Evolutionary conservation across 2,329 filamentous ascomycete species (phyloP), one percentile per base, ranked within the genome.

Genomic region (Colletotrichum sansevieriae): DNA sequence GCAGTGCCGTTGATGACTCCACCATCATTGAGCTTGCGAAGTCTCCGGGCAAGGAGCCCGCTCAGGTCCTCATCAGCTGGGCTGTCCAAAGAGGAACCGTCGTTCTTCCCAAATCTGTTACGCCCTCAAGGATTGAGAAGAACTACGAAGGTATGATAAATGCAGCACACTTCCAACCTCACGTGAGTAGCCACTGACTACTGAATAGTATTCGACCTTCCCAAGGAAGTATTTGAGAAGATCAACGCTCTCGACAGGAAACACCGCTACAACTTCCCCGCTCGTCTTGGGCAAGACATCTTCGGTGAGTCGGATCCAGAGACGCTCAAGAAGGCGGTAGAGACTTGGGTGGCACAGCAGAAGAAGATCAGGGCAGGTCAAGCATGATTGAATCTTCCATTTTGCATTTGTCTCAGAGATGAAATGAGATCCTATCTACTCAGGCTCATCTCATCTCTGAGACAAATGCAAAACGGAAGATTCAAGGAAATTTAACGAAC

Each of bases 51-150:
- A 83, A 85, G 73, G 83, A 85, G 56, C 83, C 85, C 2, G 85
- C 85, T 1, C 83, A 86, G 69, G 74, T 88, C 7, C 78, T 88
- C 7, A 82, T 88, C 65, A 83, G 82, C 49, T 88, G 86, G 85
- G 83, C 81, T 12, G 79, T 88, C 9, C 83, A 87, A 73, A 79
- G 86, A 29, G 85, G 86, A 1, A 85, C 83, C 1, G 80, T 84
- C 8, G 85, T 86, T 8, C 75, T 88, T 44, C 84, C 85, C 15
- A 88, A 88, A 77, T 84, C 82, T 55, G 84, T 87, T 3, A 88
- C 85, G 0, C 80, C 83, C 1, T 79, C 79, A 12, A 79, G 86
- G 39, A 87, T 88, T 61, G 78, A 80, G 60, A 78, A 79, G 49
- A 87, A 87, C 61, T 79, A 84, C 65, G 73, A 77, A 39, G 72